These are phyloP conservation scores for Lactarius evosmus DNA, from an alignment of 768 basidiomycete genomes.

Conservation along the genomic window DNA sequence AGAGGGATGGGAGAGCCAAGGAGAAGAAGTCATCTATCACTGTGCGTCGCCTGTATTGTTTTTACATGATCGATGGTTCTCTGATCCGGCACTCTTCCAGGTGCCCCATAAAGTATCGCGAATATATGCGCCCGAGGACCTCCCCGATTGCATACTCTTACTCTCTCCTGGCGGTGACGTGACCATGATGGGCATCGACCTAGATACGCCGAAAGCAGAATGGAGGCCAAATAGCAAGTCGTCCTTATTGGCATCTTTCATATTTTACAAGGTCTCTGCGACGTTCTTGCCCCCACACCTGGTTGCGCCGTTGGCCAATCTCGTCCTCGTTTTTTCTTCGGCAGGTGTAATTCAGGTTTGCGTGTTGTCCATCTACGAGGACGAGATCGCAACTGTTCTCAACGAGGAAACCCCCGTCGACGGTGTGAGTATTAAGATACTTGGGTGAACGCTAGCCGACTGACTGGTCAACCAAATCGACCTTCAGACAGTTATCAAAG, in stretches of 20 bases:
- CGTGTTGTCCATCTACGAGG: constrained; percentile 23
- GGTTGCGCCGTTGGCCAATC: constrained; percentile 18
- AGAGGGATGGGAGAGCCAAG: constrained; percentile 38
- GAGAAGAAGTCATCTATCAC: constrained; percentile 47
- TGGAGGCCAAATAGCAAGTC: constrained; percentile 30
- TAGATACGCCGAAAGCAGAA: constrained; percentile 31
- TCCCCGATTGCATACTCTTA: constrained; percentile 34
- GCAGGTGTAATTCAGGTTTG: constrained; percentile 23
- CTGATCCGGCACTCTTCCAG: constrained; percentile 34
- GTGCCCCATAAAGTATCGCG: constrained; percentile 42
- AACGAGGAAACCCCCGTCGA: constrained; percentile 11
- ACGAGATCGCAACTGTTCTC: constrained; percentile 9
- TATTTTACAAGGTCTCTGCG: constrained; percentile 34
- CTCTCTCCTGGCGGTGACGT: constrained; percentile 37
- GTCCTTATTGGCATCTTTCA: constrained; percentile 34
- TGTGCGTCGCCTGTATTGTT: constrained; percentile 7
- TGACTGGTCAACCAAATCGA: background rate
- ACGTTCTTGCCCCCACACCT: constrained; percentile 31
- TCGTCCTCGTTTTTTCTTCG: constrained; percentile 25
- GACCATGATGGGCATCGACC: constrained; percentile 34
- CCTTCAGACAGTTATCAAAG: constrained; percentile 31
- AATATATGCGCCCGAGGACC: constrained; percentile 36
- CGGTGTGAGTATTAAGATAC: constrained; percentile 7
- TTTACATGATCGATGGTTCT: constrained; percentile 9
- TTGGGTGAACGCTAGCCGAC: background rate